Conservation (phyloP, 768 basidiomycete species). For the Inosperma sp. region DNA sequence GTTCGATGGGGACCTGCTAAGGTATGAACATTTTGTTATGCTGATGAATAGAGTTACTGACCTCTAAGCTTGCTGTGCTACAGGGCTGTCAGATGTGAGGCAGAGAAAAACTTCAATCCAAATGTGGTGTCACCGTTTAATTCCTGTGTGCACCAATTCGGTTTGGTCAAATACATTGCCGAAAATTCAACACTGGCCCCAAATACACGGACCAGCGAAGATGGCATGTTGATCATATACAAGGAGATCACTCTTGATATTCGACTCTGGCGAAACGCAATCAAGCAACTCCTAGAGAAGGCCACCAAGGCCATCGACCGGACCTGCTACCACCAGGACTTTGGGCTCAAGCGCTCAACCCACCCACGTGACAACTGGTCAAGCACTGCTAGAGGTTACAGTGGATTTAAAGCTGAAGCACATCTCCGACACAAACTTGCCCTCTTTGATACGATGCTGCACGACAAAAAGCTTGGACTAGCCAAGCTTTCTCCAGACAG, state of each 20-base stretch:
- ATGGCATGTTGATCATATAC: slow-evolving; percentile 1
- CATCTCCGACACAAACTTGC: background rate
- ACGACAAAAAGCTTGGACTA: background rate
- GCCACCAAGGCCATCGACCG: background rate
- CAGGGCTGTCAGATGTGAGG: background rate
- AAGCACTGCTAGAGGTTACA: background rate
- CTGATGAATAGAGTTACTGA: too few species aligned
- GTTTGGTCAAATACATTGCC: background rate
- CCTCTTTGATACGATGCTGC: background rate
- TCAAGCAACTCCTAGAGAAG: background rate
- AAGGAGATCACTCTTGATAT: slow-evolving; percentile 4
- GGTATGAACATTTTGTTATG: too few species aligned
- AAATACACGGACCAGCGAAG: background rate
- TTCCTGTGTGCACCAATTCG: background rate
- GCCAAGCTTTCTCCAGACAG: background rate
- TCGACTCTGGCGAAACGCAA: background rate
- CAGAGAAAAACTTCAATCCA: background rate
- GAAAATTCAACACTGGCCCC: background rate
- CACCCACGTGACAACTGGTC: slow-evolving; percentile 1
- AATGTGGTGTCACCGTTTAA: background rate
- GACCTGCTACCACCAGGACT: background rate
- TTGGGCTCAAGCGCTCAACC: background rate
- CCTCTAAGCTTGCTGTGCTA: too few species aligned
- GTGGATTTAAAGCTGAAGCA: background rate
- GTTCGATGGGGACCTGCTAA: background rate